A percentile compares a stretch with the other conserved stretches of the same genome.
These are phyloP conservation scores for Botrytis galanthina DNA, from an alignment of 2,329 filamentous ascomycete species.

Conservation along the genomic window DNA sequence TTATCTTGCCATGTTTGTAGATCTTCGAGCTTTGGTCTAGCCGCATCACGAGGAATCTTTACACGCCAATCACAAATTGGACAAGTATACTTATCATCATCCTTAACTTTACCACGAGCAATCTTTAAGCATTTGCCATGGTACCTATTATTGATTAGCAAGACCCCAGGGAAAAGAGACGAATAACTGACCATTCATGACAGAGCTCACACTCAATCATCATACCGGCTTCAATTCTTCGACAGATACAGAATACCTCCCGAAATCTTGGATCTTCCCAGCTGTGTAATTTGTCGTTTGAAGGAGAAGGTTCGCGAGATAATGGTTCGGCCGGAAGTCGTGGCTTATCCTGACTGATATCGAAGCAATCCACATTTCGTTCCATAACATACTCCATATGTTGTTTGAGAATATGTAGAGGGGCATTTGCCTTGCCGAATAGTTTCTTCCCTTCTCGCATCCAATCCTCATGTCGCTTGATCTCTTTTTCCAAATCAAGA, in stretches of 20 bases:
- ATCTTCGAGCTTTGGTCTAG: constrained; percentile 91
- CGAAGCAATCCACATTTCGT: constrained; percentile 88
- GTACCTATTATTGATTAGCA: constrained; percentile 59
- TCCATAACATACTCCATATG: constrained; percentile 93
- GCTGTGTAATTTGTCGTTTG: constrained; percentile 50
- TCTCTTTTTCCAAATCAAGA: constrained; percentile 88
- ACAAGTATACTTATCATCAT: constrained; percentile 97
- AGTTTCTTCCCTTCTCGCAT: constrained; percentile 98
- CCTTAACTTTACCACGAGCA: constrained; percentile 94
- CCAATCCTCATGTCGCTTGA: constrained; percentile 96
- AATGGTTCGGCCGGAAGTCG: constrained; percentile 88
- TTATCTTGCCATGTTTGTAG: constrained; percentile 81
- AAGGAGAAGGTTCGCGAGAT: constrained; percentile 73
- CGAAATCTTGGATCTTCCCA: constrained; percentile 62
- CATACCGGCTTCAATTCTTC: constrained; percentile 90
- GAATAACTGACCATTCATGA: constrained; percentile 78
- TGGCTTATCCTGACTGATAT: constrained; percentile 79
- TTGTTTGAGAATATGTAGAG: constrained; percentile 88
- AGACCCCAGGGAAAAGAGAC: not conserved
- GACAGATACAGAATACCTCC: constrained; percentile 96
- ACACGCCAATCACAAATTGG: constrained; percentile 97
- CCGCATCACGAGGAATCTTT: constrained; percentile 93
- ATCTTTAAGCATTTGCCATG: constrained; percentile 98
- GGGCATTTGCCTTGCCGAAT: constrained; percentile 96
- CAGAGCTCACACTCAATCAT: constrained; percentile 99